Percentiles rank a stretch among this genome's conserved stretches.
These are phyloP conservation scores for Diophrys appendiculata DNA, from an alignment of 73 alveolate species.

Conservation along the genomic window DNA sequence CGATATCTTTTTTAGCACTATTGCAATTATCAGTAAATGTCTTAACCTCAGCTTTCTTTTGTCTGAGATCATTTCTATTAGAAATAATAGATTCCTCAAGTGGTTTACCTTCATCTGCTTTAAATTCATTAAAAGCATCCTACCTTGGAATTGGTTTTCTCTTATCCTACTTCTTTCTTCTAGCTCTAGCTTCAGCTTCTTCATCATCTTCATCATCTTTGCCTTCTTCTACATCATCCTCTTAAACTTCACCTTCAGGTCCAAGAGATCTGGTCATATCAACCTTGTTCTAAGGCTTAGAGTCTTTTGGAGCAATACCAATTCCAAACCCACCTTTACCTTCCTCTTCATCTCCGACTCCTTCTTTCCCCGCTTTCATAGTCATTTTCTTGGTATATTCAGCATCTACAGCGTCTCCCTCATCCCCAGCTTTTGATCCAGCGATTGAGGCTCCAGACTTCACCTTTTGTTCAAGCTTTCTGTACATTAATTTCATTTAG, in stretches of 20 bases:
- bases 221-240: slow-evolving; percentile 8
- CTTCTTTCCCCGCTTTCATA: slow-evolving; percentile 28
- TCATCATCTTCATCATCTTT: slow-evolving; percentile 13
- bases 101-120: slow-evolving; percentile 81
- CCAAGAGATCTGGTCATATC: slow-evolving; percentile 29
- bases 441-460: slow-evolving; percentile 52
- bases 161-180: slow-evolving; percentile 34
- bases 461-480: slow-evolving; percentile 73
- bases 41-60: slow-evolving; percentile 70
- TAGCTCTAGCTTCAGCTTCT: slow-evolving; percentile 1
- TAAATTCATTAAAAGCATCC: slow-evolving; percentile 80
- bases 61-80: slow-evolving; percentile 82
- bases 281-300: slow-evolving; percentile 75
- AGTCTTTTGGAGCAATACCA: slow-evolving; percentile 81
- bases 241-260: slow-evolving; percentile 32
- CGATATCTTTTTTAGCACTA: slow-evolving; percentile 61
- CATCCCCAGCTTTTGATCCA: slow-evolving; percentile 4
- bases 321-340: slow-evolving; percentile 75
- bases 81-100: slow-evolving; percentile 65
- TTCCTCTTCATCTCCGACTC: slow-evolving; percentile 80
- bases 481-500: slow-evolving; percentile 86
- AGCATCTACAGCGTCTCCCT: neutral
- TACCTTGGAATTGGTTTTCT: slow-evolving; percentile 40
- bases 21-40: slow-evolving; percentile 38
- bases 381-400: neutral